These are phyloP conservation scores for Trametes cubensis DNA, from an alignment of 768 basidiomycete species.

Conservation along the genomic window DNA sequence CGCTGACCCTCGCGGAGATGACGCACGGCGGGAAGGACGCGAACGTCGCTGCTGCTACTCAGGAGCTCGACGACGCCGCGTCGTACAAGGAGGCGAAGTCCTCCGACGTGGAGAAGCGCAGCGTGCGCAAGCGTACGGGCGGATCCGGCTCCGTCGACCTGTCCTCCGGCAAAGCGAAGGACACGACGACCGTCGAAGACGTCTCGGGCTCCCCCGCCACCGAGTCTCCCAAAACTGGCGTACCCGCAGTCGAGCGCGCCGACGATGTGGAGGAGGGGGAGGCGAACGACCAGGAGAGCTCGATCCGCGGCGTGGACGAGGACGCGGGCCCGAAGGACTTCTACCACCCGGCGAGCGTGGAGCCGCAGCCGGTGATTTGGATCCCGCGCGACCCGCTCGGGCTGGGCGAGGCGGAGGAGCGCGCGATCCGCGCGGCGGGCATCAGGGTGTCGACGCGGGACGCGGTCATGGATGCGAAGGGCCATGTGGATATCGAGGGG, in stretches of 20 bases:
- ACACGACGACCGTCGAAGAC: conserved; percentile 2
- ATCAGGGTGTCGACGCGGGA: conserved; percentile 51
- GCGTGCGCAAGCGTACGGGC: conserved; percentile 9
- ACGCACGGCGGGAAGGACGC: conserved; percentile 17
- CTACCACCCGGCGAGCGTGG: conserved; percentile 79
- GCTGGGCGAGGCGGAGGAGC: conserved; percentile 64
- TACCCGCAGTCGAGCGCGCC: not conserved
- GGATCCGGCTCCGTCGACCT: conserved; percentile 5
- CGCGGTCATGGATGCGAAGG: conserved; percentile 64
- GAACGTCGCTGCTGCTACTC: conserved; percentile 26
- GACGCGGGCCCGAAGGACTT: conserved; percentile 59
- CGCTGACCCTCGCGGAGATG: conserved; percentile 64
- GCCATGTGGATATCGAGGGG: conserved; percentile 57
- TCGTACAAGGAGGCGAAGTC: conserved; percentile 12
- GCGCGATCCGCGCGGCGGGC: conserved; percentile 52
- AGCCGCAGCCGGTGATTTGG: conserved; percentile 83
- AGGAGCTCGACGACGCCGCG: conserved; percentile 24
- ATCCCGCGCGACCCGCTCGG: conserved; percentile 75
- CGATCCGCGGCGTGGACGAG: conserved; percentile 30
- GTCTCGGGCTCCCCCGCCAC: too few species aligned
- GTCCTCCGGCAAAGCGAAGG: not conserved
- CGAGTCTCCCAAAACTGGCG: not conserved
- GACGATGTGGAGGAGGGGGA: too few species aligned
- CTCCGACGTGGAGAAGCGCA: conserved; percentile 3
- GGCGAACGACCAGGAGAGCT: conserved; percentile 1